phyloP scores from a whole-genome alignment of 2,329 filamentous ascomycete species.

The Sclerotinia subarctica region DNA sequence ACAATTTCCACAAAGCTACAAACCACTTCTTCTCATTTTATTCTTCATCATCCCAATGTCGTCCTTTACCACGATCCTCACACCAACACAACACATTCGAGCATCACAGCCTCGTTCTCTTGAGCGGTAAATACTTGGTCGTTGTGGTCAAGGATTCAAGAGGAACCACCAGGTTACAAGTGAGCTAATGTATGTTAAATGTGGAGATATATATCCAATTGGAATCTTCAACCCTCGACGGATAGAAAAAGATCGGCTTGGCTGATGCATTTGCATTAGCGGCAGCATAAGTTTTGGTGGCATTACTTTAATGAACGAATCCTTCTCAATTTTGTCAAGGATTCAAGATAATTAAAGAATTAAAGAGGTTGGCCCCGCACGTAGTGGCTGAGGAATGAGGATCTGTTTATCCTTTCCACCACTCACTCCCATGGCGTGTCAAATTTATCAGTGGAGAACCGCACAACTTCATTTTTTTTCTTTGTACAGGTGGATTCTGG shows the following conservation, averaged over 20 bases:
- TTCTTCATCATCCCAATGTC: neutral
- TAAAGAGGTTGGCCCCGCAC: slow-evolving; percentile 14
- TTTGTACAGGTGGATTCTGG: neutral
- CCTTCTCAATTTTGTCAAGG: neutral
- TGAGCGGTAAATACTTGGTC: slow-evolving; percentile 2
- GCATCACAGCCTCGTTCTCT: neutral
- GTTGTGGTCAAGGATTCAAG: neutral
- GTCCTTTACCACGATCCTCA: neutral
- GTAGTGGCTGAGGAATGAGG: neutral
- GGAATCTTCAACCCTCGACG: neutral
- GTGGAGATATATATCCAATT: slow-evolving; percentile 10
- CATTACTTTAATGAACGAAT: neutral
- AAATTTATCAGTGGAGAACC: neutral
- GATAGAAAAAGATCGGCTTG: slow-evolving; percentile 16
- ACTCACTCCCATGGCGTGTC: slow-evolving; percentile 4
- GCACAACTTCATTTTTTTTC: neutral
- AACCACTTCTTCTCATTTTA: neutral
- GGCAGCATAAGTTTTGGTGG: slow-evolving; percentile 6
- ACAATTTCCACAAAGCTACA: neutral
- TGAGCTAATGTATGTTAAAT: neutral
- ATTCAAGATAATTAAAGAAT: slow-evolving; percentile 7
- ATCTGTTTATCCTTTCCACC: neutral
- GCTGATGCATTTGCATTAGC: slow-evolving; percentile 19
- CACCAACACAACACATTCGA: slow-evolving; percentile 5
- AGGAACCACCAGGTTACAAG: neutral